Conservation (phyloP, 1,284 basidiomycete genomes). For the Ganoderma lucidum region DNA sequence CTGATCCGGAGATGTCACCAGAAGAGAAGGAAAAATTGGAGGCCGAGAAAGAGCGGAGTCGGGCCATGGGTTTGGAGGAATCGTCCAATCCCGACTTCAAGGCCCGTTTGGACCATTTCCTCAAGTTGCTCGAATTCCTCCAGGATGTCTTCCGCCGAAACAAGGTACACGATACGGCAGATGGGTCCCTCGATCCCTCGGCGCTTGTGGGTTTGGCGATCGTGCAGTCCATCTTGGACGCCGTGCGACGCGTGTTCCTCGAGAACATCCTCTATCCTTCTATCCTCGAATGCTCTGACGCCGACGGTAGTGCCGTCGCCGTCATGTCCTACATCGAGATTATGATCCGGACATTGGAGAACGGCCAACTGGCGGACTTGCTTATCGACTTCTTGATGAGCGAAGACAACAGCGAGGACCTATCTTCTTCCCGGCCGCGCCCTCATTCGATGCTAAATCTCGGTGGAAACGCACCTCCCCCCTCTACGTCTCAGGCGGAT, state of each 20-base stretch:
- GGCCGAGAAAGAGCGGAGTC: constrained; percentile 60
- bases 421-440: constrained; percentile 53
- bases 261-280: constrained; percentile 95
- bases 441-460: constrained; percentile 58
- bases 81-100: constrained; percentile 83
- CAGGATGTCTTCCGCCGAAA: constrained; percentile 87
- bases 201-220: constrained; percentile 79
- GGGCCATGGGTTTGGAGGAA: constrained; percentile 74
- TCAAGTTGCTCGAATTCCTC: constrained; percentile 91
- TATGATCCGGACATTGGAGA: constrained; percentile 80
- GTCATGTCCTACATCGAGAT: constrained; percentile 97
- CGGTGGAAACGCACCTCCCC: constrained; percentile 46
- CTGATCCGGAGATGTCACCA: constrained; percentile 50
- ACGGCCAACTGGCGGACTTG: constrained; percentile 74
- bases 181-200: constrained; percentile 59
- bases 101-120: constrained; percentile 84
- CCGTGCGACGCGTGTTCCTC: constrained; percentile 87
- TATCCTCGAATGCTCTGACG: constrained; percentile 91
- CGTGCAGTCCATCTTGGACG: constrained; percentile 82
- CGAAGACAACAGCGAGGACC: constrained; percentile 77
- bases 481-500: constrained; percentile 40
- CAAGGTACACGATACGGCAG: constrained; percentile 47
- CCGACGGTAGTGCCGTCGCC: constrained; percentile 93
- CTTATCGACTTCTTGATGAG: constrained; percentile 83
- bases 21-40: constrained; percentile 64